phyloP scores from a whole-genome alignment of 1,284 basidiomycete genomes.

The Taiwanofungus camphoratus region DNA sequence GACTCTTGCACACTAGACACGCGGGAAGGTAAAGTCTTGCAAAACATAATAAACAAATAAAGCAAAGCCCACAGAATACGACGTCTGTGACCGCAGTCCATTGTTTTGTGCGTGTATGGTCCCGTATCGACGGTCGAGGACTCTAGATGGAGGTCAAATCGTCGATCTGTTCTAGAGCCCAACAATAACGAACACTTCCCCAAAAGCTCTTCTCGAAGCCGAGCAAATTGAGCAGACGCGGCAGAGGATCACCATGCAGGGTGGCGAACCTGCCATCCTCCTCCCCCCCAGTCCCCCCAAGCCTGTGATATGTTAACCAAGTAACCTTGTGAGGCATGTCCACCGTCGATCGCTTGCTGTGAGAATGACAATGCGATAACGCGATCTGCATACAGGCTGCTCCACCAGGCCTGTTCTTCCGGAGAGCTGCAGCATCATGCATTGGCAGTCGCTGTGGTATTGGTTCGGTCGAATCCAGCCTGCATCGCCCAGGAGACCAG shows the following conservation, averaged over 20 bases:
- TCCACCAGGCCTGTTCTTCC: constrained; percentile 32
- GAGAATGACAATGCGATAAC: constrained; percentile 27
- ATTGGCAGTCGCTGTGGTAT: constrained; percentile 23
- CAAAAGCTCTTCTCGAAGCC: too few relatives aligned
- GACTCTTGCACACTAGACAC: too few relatives aligned
- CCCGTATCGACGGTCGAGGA: too few relatives aligned
- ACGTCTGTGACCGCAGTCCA: too few relatives aligned
- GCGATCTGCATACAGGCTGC: constrained; percentile 31
- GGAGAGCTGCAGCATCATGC: constrained; percentile 32
- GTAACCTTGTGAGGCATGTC: constrained; percentile 23
- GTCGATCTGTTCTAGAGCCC: too few relatives aligned
- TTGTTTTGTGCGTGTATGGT: too few relatives aligned
- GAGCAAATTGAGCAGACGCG: too few relatives aligned
- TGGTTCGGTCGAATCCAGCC: constrained; percentile 24
- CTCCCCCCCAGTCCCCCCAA: constrained; percentile 28
- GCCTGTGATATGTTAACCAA: constrained; percentile 21
- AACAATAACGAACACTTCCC: too few relatives aligned
- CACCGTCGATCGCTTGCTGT: constrained; percentile 24
- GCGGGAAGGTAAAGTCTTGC: too few relatives aligned
- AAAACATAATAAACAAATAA: too few relatives aligned
- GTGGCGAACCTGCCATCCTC: constrained; percentile 32
- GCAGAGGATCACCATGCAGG: constrained; percentile 33
- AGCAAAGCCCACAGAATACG: too few relatives aligned
- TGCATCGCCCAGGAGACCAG: constrained; percentile 26
- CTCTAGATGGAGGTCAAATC: too few relatives aligned